These are phyloP conservation scores for Aechmea fasciata DNA, from an alignment of 176 grass and related monocot species.

Conservation along the genomic window DNA sequence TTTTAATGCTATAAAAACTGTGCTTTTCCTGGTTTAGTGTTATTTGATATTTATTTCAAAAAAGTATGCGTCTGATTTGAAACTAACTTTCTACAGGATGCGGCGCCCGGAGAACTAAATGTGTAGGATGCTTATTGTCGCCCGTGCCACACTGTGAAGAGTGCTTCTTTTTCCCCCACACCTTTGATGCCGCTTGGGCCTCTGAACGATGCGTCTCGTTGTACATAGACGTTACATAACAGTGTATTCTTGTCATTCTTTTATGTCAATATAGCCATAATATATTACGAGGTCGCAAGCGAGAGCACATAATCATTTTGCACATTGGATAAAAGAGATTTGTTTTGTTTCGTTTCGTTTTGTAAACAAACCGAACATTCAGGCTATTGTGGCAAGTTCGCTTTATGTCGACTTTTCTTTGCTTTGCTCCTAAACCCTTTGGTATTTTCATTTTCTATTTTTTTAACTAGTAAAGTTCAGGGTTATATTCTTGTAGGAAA, in stretches of 20 bases:
- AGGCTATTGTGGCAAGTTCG: too few species aligned
- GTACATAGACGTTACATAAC: constrained; percentile 41
- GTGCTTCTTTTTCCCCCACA: neutral
- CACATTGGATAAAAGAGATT: constrained; percentile 9
- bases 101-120: constrained; percentile 31
- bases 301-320: constrained; percentile 5
- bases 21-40: neutral
- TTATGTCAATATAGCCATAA: constrained; percentile 34
- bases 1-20: neutral
- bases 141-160: constrained; percentile 1
- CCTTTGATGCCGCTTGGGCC: constrained; percentile 10
- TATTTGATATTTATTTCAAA: constrained; percentile 1
- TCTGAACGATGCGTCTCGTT: constrained; percentile 13
- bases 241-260: constrained; percentile 32
- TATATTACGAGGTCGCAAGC: constrained; percentile 22
- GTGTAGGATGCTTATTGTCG: constrained; percentile 23
- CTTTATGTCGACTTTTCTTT: too few species aligned
- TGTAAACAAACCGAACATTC: constrained; percentile 13
- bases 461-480: too few species aligned
- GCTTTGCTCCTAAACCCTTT: too few species aligned
- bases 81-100: constrained; percentile 29
- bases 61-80: constrained; percentile 18
- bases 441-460: too few species aligned
- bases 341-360: constrained; percentile 24
- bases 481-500: too few species aligned